Conservation (phyloP, 1,284 basidiomycete species). For the Ganoderma leucocontextum region DNA sequence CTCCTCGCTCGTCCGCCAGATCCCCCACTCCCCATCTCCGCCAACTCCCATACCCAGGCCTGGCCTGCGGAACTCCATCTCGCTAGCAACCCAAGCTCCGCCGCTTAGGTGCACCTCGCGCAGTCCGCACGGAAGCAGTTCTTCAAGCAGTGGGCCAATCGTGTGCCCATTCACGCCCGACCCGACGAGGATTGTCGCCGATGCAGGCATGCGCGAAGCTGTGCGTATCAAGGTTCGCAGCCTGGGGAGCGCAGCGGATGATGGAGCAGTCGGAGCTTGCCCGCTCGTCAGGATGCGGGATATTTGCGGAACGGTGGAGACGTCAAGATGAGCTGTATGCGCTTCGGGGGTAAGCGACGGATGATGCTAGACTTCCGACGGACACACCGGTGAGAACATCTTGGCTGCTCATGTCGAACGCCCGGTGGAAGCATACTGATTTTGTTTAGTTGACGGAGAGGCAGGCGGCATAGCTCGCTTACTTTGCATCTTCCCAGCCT, state of each 20-base stretch:
- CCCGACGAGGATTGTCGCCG: conserved; percentile 67
- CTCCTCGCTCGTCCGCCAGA: conserved; percentile 70
- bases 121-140: conserved; percentile 62
- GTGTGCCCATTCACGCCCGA: conserved; percentile 73
- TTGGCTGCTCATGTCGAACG: conserved; percentile 78
- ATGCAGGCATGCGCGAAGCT: conserved; percentile 22
- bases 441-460: neutral
- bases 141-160: conserved; percentile 53
- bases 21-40: conserved; percentile 63
- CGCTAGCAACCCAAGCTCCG: conserved; percentile 63
- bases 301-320: conserved; percentile 67
- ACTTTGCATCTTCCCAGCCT: conserved; percentile 73
- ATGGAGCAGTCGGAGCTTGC: conserved; percentile 48
- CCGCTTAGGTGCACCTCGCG: conserved; percentile 78
- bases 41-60: conserved; percentile 75
- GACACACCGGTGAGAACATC: conserved; percentile 56
- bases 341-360: neutral
- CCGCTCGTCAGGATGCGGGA: conserved; percentile 81
- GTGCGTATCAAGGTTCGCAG: conserved; percentile 52
- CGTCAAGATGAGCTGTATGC: conserved; percentile 58
- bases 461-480: neutral
- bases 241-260: conserved; percentile 51
- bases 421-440: conserved; percentile 84
- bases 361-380: neutral
- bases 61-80: conserved; percentile 57